Conservation (phyloP, 805 yeast species). For the Jamesozyma lodderae region DNA sequence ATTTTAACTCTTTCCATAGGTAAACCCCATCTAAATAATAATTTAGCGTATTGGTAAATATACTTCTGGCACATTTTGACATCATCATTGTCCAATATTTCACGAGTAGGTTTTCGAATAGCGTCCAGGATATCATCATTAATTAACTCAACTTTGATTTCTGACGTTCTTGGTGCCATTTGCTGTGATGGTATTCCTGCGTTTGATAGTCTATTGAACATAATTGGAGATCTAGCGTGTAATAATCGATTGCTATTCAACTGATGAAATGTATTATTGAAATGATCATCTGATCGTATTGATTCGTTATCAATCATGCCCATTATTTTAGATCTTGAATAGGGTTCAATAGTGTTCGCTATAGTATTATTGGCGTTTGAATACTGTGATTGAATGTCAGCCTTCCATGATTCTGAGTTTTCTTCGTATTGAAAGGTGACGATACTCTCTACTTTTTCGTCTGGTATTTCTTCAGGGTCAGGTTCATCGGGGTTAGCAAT, state of each 20-base stretch:
- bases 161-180: slow-evolving; percentile 12
- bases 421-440: slow-evolving; percentile 14
- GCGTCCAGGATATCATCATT: slow-evolving; percentile 24
- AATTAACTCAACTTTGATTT: slow-evolving; percentile 19
- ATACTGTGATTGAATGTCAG: slow-evolving; percentile 13
- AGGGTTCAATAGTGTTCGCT: neutral
- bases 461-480: neutral
- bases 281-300: slow-evolving; percentile 23
- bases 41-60: slow-evolving; percentile 69
- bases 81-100: slow-evolving; percentile 21
- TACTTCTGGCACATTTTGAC: slow-evolving; percentile 26
- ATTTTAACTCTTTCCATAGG: slow-evolving; percentile 73
- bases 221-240: neutral
- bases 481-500: slow-evolving; percentile 30
- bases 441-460: slow-evolving; percentile 13
- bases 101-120: slow-evolving; percentile 10
- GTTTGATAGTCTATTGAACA: neutral
- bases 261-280: slow-evolving; percentile 4
- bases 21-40: slow-evolving; percentile 75
- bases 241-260: neutral
- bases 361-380: slow-evolving; percentile 1
- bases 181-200: slow-evolving; percentile 1
- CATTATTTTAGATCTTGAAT: slow-evolving; percentile 1
- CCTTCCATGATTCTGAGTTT: slow-evolving; percentile 3
- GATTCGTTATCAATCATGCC: slow-evolving; percentile 10